phyloP scores from a whole-genome alignment of 495 filamentous ascomycete genomes.

The Tetracladium marchalianum region DNA sequence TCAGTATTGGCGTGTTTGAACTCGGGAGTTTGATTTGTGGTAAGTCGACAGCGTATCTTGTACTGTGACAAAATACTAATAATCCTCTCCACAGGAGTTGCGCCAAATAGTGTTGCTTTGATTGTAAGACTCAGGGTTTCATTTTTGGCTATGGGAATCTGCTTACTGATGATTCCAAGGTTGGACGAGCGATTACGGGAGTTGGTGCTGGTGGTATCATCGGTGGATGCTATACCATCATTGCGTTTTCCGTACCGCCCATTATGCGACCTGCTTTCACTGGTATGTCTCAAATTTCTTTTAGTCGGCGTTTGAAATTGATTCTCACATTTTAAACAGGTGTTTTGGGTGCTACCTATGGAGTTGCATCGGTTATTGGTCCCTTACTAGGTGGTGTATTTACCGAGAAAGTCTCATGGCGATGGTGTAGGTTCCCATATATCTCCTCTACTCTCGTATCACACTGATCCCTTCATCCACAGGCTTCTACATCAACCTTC shows the following conservation, averaged over 20 bases:
- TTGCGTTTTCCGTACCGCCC: conserved; percentile 65
- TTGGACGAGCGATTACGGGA: conserved; percentile 79
- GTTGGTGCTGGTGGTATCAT: conserved; percentile 73
- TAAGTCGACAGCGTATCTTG: conserved; percentile 39
- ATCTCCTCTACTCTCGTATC: neutral
- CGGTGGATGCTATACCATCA: conserved; percentile 69
- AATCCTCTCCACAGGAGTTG: conserved; percentile 53
- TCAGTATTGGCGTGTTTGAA: conserved; percentile 68
- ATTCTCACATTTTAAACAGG: conserved; percentile 22
- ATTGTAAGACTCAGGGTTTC: conserved; percentile 44
- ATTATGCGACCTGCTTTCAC: conserved; percentile 48
- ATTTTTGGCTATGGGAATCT: too few relatives aligned
- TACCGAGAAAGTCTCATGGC: conserved; percentile 33
- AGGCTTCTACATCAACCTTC: conserved; percentile 37
- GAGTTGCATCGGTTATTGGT: conserved; percentile 60
- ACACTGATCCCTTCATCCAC: neutral
- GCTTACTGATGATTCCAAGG: too few relatives aligned
- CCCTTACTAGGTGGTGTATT: conserved; percentile 51
- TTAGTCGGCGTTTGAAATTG: conserved; percentile 17
- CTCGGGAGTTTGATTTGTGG: conserved; percentile 72
- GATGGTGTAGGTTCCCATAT: conserved; percentile 1
- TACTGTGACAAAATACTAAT: conserved; percentile 35
- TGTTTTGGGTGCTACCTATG: conserved; percentile 42
- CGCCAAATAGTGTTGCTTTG: conserved; percentile 60
- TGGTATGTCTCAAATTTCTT: conserved; percentile 19